Evolutionary conservation across 257 asterid species (phyloP), one percentile per base, ranked within the genome.

Genomic region (Oldenlandia corymbosa): DNA sequence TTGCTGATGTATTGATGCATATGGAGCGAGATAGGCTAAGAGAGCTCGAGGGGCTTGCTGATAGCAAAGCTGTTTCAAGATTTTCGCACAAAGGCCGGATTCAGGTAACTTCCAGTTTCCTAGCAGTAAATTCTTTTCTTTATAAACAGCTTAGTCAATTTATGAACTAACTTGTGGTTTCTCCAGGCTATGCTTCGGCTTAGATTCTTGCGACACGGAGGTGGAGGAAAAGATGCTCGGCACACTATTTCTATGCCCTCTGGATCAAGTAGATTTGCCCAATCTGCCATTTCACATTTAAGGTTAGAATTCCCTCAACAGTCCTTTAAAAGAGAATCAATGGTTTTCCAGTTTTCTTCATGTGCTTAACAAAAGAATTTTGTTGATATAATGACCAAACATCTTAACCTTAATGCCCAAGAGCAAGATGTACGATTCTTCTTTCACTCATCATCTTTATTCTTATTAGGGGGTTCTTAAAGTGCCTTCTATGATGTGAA

Each of bases 61-160:
- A 71, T 5, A 71, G 73, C 10, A 83, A 82, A 43, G 64, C 85
- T 0, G 98, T 88, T 54, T 84, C 98, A 36, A 75, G 71, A 61
- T 88, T 86, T 80, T 77, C 90, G 39, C 90, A 91, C n/a, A 71
- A 83, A 66, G 96, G 94, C 66, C 88, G 91, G 57, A 84, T 91
- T 80, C 91, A 91, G 89, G 96, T 85, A 32, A 39, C 5, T 21
- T 59, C 21, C 24, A 64, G 7, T 27, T 20, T 64, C 18, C 47
- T 28, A n/a, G 13, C 12, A 5, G 3, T 28, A n/a, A 27, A 28
- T 14, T 42, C 31, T 14, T 60, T 11, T 60, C 21, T 43, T 13
- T 9, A 3, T 18, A 13, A 34, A n/a, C 9, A 18, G 30, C 5
- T 20, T 5, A 24, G 23, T 58, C 4, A 12, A 57, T 16, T 26